A percentile compares a stretch with the other conserved stretches of the same genome.
These are phyloP conservation scores for Rhodosorus marinus DNA, from an alignment of 23 red algal species.

Conservation along the genomic window DNA sequence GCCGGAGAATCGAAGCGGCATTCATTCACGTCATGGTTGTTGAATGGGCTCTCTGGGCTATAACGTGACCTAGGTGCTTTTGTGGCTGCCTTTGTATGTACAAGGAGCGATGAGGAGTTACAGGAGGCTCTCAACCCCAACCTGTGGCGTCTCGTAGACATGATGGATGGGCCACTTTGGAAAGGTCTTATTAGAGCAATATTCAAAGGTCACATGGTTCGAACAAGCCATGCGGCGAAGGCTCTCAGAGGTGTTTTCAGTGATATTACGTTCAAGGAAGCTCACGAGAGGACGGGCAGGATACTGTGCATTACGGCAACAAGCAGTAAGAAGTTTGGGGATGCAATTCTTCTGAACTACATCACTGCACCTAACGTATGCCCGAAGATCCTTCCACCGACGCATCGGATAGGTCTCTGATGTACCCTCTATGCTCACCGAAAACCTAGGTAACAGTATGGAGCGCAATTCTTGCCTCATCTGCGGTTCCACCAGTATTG, in stretches of 20 bases:
- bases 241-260: constrained; percentile 2
- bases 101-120: constrained; percentile 6
- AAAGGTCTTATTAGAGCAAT: too few species aligned
- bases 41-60: too few species aligned
- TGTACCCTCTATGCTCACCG: too few species aligned
- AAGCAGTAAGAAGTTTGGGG: not conserved
- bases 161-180: too few species aligned
- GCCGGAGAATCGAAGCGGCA: too few species aligned
- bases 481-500: constrained; percentile 46
- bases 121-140: not conserved
- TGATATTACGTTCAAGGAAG: constrained; percentile 14
- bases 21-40: too few species aligned
- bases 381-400: too few species aligned
- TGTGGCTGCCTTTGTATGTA: constrained; percentile 3
- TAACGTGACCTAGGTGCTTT: too few species aligned
- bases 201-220: too few species aligned
- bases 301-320: constrained; percentile 4
- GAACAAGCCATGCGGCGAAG: too few species aligned
- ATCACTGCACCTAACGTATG: constrained; percentile 10
- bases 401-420: too few species aligned
- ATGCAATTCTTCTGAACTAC: constrained; percentile 3
- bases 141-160: too few species aligned
- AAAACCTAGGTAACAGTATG: constrained; percentile 16
- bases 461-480: constrained; percentile 19
- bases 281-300: constrained; percentile 4